These are phyloP conservation scores for Diaporthe caulivora DNA, from an alignment of 2,329 filamentous ascomycete genomes.

Conservation along the genomic window DNA sequence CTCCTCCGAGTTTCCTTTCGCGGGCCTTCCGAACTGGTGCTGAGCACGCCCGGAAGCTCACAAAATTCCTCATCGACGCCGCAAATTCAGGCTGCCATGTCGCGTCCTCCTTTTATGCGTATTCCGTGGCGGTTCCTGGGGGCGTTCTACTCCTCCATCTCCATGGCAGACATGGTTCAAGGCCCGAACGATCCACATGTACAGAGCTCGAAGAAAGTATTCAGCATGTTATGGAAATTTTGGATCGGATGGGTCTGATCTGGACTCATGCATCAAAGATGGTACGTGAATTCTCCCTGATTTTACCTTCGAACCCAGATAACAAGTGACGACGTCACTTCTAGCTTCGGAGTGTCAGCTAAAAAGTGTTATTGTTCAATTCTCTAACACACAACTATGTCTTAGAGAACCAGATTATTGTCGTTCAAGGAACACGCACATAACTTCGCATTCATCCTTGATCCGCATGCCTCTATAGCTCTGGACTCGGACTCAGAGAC, in stretches of 20 bases:
- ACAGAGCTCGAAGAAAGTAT: neutral
- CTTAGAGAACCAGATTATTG: neutral
- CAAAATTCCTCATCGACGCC: neutral
- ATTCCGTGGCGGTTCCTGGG: neutral
- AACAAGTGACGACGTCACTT: neutral
- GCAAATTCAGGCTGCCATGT: slow-evolving; percentile 1
- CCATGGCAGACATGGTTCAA: neutral
- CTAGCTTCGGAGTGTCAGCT: neutral
- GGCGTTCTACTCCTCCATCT: neutral
- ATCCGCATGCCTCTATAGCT: neutral
- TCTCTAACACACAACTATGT: neutral
- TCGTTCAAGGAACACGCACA: neutral
- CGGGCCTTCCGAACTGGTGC: slow-evolving; percentile 4
- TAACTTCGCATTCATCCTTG: neutral
- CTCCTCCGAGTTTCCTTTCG: neutral
- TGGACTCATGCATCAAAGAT: slow-evolving; percentile 1
- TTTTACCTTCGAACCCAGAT: neutral
- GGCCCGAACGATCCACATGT: neutral
- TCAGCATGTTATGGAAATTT: neutral
- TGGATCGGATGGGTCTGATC: neutral
- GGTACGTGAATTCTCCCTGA: neutral
- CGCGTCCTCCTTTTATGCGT: neutral
- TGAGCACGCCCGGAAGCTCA: neutral
- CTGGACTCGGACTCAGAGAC: neutral
- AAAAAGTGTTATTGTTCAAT: neutral